Conservation (phyloP, 768 basidiomycete species). For the Trametes villosa region DNA sequence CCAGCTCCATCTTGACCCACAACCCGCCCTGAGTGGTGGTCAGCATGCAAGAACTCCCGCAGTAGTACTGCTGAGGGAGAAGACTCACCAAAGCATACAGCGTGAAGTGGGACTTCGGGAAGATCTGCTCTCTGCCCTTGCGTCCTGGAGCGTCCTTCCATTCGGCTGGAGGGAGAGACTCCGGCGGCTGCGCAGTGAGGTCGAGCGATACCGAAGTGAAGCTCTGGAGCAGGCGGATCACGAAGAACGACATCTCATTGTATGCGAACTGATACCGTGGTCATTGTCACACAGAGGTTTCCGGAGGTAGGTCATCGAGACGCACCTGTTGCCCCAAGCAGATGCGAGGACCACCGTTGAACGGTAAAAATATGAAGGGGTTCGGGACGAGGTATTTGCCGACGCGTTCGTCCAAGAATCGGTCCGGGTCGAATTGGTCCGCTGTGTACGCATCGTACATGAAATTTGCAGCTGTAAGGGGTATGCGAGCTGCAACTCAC, state of each 20-base stretch:
- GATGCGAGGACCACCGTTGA: constrained; percentile 32
- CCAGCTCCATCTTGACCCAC: constrained; percentile 35
- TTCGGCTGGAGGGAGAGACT: constrained; percentile 46
- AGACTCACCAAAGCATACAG: constrained; percentile 9
- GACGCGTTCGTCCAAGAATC: constrained; percentile 67
- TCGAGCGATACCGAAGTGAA: constrained; percentile 53
- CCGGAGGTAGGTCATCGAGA: no score
- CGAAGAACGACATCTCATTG: constrained; percentile 65
- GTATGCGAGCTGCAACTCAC: constrained; percentile 37
- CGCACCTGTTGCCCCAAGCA: constrained; percentile 32
- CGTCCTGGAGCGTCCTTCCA: constrained; percentile 56
- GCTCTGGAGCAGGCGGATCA: constrained; percentile 60
- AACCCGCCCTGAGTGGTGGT: constrained; percentile 24
- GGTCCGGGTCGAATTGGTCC: constrained; percentile 70
- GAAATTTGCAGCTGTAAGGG: no score
- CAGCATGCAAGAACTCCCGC: neutral
- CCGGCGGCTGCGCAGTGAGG: constrained; percentile 45
- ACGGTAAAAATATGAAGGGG: constrained; percentile 66
- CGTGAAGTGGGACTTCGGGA: constrained; percentile 20
- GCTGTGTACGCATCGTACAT: constrained; percentile 40
- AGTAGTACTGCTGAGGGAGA: neutral
- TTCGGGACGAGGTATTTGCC: constrained; percentile 65
- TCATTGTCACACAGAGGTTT: neutral
- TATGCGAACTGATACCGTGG: constrained; percentile 58
- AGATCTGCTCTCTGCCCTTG: constrained; percentile 41